Conservation (phyloP, 805 yeast genomes). For the Brettanomyces anomalus region DNA sequence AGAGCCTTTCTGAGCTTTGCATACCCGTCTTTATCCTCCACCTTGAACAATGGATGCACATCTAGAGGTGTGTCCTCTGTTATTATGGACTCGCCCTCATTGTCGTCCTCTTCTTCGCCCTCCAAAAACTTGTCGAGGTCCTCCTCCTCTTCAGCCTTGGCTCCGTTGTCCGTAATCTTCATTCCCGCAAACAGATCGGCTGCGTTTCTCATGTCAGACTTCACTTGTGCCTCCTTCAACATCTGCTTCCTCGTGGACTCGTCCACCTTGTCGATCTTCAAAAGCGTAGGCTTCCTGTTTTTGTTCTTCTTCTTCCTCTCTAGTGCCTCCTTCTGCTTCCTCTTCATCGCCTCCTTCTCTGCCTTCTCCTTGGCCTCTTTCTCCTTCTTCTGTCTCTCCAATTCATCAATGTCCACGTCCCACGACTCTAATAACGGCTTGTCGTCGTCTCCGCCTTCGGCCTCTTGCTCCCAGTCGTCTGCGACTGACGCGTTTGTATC, state of each 20-base stretch:
- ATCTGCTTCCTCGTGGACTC: slow-evolving; percentile 66
- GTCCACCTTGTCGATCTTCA: slow-evolving; percentile 63
- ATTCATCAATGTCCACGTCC: slow-evolving; percentile 78
- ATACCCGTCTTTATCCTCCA: slow-evolving; percentile 70
- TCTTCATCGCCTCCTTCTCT: slow-evolving; percentile 12
- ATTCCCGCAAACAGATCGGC: slow-evolving; percentile 81
- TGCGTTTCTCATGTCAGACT: slow-evolving; percentile 85
- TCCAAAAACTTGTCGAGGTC: slow-evolving; percentile 31
- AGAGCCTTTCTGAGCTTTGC: slow-evolving; percentile 70
- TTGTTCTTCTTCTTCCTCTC: slow-evolving; percentile 39
- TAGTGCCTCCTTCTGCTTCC: slow-evolving; percentile 26
- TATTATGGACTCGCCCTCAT: slow-evolving; percentile 31
- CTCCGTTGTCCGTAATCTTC: slow-evolving; percentile 37
- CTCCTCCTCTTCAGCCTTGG: slow-evolving; percentile 39
- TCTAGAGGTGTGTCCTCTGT: slow-evolving; percentile 59
- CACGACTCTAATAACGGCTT: slow-evolving; percentile 81
- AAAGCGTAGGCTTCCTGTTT: slow-evolving; percentile 28
- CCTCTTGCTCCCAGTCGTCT: slow-evolving; percentile 75
- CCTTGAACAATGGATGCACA: slow-evolving; percentile 76
- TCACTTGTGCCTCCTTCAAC: slow-evolving; percentile 70
- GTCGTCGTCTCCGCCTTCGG: slow-evolving; percentile 57
- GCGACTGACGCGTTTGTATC: slow-evolving; percentile 31
- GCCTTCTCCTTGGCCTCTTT: slow-evolving; percentile 18
- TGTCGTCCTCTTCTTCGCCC: slow-evolving; percentile 36
- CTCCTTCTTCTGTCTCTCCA: slow-evolving; percentile 26